Conservation (phyloP, 345 rosid genomes). For the Erucastrum elatum region DNA sequence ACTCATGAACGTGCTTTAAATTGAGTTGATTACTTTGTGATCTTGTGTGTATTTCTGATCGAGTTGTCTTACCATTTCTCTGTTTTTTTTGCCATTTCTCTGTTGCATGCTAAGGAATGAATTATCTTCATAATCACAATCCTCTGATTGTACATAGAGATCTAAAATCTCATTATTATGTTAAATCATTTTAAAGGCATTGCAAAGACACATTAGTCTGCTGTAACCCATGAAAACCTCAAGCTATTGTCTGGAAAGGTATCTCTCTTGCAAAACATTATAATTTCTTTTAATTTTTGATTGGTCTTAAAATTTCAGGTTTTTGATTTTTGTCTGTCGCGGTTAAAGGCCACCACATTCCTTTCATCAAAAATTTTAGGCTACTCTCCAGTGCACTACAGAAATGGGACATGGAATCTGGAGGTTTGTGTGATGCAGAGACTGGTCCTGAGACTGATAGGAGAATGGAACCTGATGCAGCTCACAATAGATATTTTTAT, state of each 20-base stretch:
- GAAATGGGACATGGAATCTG: slow-evolving; percentile 69
- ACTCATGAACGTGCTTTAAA: background rate
- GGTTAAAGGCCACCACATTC: slow-evolving; percentile 91
- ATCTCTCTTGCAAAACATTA: background rate
- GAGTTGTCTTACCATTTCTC: background rate
- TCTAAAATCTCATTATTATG: slow-evolving; percentile 63
- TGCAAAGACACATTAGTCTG: background rate
- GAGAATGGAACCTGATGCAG: slow-evolving; percentile 56
- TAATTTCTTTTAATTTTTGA: background rate
- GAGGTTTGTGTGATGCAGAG: slow-evolving; percentile 71
- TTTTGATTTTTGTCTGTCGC: slow-evolving; percentile 97
- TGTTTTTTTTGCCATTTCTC: background rate
- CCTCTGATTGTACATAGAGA: slow-evolving; percentile 99
- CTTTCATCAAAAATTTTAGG: slow-evolving; percentile 66
- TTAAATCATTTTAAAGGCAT: background rate
- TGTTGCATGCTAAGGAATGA: slow-evolving; percentile 95
- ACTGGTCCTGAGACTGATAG: slow-evolving; percentile 55
- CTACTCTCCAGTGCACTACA: slow-evolving; percentile 49
- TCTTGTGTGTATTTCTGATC: slow-evolving; percentile 1
- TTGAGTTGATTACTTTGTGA: background rate
- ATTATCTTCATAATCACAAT: slow-evolving; percentile 90
- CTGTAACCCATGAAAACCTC: background rate
- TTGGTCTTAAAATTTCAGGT: slow-evolving; percentile 55
- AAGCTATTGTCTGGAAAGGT: background rate
- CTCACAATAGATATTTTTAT: no score